These are phyloP conservation scores for Arachnomyces sp. DNA, from an alignment of 2,329 filamentous ascomycete genomes.

Conservation along the genomic window DNA sequence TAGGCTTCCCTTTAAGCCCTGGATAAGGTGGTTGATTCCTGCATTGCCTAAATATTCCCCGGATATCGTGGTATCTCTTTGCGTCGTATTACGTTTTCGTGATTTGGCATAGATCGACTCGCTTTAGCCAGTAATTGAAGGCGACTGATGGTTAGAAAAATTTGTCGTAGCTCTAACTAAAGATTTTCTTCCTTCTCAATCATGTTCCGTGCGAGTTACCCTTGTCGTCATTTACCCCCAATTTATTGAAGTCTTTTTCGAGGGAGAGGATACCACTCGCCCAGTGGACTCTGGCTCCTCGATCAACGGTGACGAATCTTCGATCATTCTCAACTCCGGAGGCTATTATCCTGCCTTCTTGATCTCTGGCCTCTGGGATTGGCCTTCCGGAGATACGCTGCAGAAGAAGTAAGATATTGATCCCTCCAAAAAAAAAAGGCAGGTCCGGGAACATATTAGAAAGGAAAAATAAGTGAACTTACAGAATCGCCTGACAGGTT, in stretches of 20 bases:
- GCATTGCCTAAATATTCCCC: too few relatives aligned
- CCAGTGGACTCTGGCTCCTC: conserved; percentile 60
- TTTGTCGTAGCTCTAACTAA: too few relatives aligned
- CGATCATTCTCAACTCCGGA: conserved; percentile 32
- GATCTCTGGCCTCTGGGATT: conserved; percentile 42
- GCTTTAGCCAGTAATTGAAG: too few relatives aligned
- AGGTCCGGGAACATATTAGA: conserved; percentile 2
- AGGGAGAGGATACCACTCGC: conserved; percentile 71
- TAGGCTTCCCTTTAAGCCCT: too few relatives aligned
- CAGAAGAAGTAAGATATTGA: conserved; percentile 6
- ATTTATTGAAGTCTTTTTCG: conserved; percentile 64
- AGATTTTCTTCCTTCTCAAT: too few relatives aligned
- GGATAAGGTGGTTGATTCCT: too few relatives aligned
- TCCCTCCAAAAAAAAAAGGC: conserved; percentile 24
- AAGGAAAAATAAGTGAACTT: conserved; percentile 18
- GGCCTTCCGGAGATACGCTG: conserved; percentile 36
- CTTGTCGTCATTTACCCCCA: conserved; percentile 40
- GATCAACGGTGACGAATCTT: conserved; percentile 54
- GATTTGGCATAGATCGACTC: too few relatives aligned
- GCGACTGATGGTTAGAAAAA: too few relatives aligned
- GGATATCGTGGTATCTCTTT: too few relatives aligned
- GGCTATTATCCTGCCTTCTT: conserved; percentile 13
- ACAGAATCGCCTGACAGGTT: conserved; percentile 15
- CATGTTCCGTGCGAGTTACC: too few relatives aligned
- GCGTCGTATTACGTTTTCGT: too few relatives aligned